Evolutionary conservation across 257 asterid species (phyloP), one percentile per base, ranked within the genome.

Genomic region (Petunia secreta): DNA sequence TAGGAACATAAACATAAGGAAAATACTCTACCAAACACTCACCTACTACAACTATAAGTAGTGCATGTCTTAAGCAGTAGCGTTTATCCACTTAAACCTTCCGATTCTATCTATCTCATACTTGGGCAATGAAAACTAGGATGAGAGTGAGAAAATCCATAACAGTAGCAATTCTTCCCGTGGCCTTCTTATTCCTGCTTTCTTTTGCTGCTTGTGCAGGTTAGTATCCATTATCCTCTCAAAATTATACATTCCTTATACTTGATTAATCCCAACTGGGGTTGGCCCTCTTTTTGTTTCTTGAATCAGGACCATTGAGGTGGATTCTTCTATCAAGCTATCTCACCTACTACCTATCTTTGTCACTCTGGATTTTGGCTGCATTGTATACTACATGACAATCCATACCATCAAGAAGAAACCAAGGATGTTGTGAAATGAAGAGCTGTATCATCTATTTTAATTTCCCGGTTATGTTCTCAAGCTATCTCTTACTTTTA

Each of bases 321-420:
- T 80, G 83, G 79, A 80, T 69, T 57, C 83, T 80, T 80, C 54
- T 80, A 11, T 80, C 83, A 73, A 80, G 83, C 50, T 80, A 80
- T 71, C 79, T 80, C 39, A 63, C 59, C 36, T 80, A 80, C 44
- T 80, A 80, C 76, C 79, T 59, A 37, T 71, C 79, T 13, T 46
- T 80, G 36, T 71, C 44, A 34, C 16, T 71, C 41, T 71, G 83
- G 83, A 74, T 69, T 67, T 80, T 80, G 58, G 79, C 75, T 58
- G 83, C 83, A 71, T 41, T 80, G 77, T 57, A 71, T 34, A 71
- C 77, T 25, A 71, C 77, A 48, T 71, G 62, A 71, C 34, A 48
- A 46, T 71, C 43, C 59, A 25, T 69, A 0, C 8, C 68, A 36
- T 7, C 64, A 25, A 8, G 68, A 63, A 1, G 52, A 11, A 39